Conservation (phyloP, 371 early-diverging fungal species). For the Mortierella sp. region DNA sequence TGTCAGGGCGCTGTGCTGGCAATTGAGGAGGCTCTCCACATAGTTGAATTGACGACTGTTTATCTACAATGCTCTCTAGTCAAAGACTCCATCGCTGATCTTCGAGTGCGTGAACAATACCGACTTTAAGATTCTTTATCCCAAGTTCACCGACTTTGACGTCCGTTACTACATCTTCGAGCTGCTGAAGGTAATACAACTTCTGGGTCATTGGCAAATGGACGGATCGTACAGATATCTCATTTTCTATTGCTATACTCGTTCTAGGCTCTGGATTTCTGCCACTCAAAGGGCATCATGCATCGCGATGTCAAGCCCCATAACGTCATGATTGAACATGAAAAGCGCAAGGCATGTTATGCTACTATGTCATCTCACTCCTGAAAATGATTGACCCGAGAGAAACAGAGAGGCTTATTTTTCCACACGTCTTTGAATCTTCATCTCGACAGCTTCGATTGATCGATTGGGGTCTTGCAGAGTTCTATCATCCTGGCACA, state of each 20-base stretch:
- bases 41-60: too few species aligned
- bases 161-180: slow-evolving; percentile 97
- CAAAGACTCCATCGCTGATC: slow-evolving; percentile 95
- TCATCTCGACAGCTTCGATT: slow-evolving; percentile 78
- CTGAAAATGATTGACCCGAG: too few species aligned
- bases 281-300: slow-evolving; percentile 99
- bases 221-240: too few species aligned
- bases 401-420: too few species aligned
- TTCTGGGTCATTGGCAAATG: too few species aligned
- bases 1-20: too few species aligned
- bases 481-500: slow-evolving; percentile 98
- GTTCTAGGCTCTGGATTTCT: slow-evolving; percentile 91
- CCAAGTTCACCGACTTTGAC: slow-evolving; percentile 90
- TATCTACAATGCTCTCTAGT: slow-evolving; percentile 64
- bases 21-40: too few species aligned
- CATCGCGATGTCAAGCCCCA: slow-evolving; percentile 99
- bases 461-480: slow-evolving; percentile 99
- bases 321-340: slow-evolving; percentile 99
- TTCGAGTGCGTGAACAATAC: slow-evolving; percentile 95
- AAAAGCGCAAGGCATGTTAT: slow-evolving; percentile 78
- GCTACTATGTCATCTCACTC: neutral
- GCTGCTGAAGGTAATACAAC: slow-evolving; percentile 82
- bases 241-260: neutral
- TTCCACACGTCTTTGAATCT: neutral
- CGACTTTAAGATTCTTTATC: slow-evolving; percentile 81